Evolutionary conservation across 1,284 basidiomycete genomes (phyloP).

Genomic region (Pseudozyma sp.): DNA sequence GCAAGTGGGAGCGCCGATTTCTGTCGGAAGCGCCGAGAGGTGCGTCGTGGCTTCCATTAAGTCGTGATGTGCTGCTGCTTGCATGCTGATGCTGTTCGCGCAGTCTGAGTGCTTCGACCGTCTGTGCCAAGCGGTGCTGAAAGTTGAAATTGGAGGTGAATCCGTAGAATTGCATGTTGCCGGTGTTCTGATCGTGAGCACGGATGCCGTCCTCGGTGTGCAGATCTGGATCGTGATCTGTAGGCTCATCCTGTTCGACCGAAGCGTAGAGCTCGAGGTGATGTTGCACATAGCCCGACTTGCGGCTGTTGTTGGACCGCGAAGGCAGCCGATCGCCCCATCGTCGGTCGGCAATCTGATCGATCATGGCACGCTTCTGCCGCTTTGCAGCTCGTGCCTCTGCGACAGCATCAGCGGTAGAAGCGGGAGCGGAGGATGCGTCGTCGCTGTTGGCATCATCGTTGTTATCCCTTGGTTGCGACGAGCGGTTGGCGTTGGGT

Average conservation of each 20-base stretch:
- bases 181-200: slow-evolving; percentile 48
- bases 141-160: slow-evolving; percentile 56
- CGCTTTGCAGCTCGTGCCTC: slow-evolving; percentile 32
- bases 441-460: slow-evolving; percentile 20
- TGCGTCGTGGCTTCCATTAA: slow-evolving; percentile 2
- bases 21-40: slow-evolving; percentile 5
- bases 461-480: slow-evolving; percentile 17
- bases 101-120: slow-evolving; percentile 37
- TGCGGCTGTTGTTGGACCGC: slow-evolving; percentile 24
- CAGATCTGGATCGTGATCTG: slow-evolving; percentile 28
- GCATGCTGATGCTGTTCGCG: slow-evolving; percentile 42
- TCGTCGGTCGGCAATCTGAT: slow-evolving; percentile 40
- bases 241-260: slow-evolving; percentile 40
- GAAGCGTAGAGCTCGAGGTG: slow-evolving; percentile 46
- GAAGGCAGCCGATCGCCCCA: slow-evolving; percentile 32
- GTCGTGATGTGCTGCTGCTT: slow-evolving; percentile 2
- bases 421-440: neutral
- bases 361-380: slow-evolving; percentile 46
- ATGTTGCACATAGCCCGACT: slow-evolving; percentile 36
- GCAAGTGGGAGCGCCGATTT: slow-evolving; percentile 24
- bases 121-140: slow-evolving; percentile 47
- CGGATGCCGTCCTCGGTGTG: slow-evolving; percentile 49
- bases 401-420: slow-evolving; percentile 11
- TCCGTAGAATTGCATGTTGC: slow-evolving; percentile 53
- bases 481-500: slow-evolving; percentile 8